Percentiles rank a stretch among this genome's conserved stretches.
phyloP scores from a whole-genome alignment of 2,329 filamentous ascomycete species.

The Chaetomiaceae sp. region DNA sequence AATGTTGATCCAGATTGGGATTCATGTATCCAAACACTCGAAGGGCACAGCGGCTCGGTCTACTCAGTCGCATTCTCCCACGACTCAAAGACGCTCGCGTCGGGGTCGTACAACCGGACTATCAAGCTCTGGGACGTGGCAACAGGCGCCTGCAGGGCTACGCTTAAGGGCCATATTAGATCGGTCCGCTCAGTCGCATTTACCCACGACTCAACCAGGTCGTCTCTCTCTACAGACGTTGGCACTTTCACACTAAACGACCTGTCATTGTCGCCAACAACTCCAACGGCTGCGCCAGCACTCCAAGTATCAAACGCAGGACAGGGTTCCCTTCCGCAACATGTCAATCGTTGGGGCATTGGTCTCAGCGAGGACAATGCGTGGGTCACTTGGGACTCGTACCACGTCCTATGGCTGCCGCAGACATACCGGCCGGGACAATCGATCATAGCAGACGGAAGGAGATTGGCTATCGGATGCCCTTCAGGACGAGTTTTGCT shows the following conservation, averaged over 20 bases:
- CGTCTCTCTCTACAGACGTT: neutral
- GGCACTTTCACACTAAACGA: neutral
- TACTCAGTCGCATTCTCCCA: slow-evolving; percentile 13
- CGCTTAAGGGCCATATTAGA: slow-evolving; percentile 22
- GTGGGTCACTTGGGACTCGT: neutral
- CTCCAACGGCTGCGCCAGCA: neutral
- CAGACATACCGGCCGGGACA: neutral
- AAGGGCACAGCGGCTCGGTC: slow-evolving; percentile 19
- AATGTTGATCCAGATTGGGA: slow-evolving; percentile 13
- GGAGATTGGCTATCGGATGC: neutral
- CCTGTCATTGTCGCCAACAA: neutral
- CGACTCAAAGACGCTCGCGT: slow-evolving; percentile 4
- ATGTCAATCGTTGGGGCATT: neutral
- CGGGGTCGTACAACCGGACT: neutral
- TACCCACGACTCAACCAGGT: neutral
- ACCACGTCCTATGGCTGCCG: neutral
- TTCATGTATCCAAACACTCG: slow-evolving; percentile 20
- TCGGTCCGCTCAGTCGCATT: neutral
- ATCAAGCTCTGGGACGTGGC: slow-evolving; percentile 9
- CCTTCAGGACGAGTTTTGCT: neutral
- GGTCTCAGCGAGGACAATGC: neutral
- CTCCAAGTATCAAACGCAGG: neutral
- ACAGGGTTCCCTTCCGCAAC: neutral
- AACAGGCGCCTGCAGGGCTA: slow-evolving; percentile 15
- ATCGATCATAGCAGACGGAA: neutral